Evolutionary conservation across 2,329 filamentous ascomycete genomes (phyloP), one percentile per base, ranked within the genome.

Genomic region (Ascochyta viciae-villosae): DNA sequence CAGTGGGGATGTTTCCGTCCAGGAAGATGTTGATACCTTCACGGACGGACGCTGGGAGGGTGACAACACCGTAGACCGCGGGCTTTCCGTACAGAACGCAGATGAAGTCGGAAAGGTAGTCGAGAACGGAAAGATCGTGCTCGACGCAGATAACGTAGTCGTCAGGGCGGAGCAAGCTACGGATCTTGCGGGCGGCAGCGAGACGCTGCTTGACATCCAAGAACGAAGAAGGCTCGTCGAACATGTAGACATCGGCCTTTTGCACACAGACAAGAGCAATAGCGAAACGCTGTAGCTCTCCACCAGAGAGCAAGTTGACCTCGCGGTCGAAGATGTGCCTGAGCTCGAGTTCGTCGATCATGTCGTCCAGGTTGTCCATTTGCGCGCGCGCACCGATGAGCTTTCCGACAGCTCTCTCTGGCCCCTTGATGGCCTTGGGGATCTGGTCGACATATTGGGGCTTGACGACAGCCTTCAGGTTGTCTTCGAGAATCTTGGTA

Each of bases 21-120:
- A 99, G 84, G 88, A 98, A 99, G 76, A 98, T 96, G 76, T 97
- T 98, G 87, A 98, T 97, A 78, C 93, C 95, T 86, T 99, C 95
- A 74, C 95, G 92, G 57, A 99, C 95, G 3, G 95, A 98, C 71
- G 95, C 86, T 46, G 95, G 95, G 22, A 98, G 86, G 24, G 95
- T 98, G 44, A 99, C 95, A 46, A 99, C 95, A 87, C 95, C 95
- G 70, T 99, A 99, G 41, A 97, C 88, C 42, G 95, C 95, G 34
- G 95, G 95, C 79, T 90, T 88, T 67, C 95, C 96, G 79, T 99
- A 99, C 10, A 99, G 88, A 58, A 97, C 92, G 75, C 95, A 99
- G 71, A 99, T 92, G 78, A 95, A 99, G 79, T 99, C 95, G 52
- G 95, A 99, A 53, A 99, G 91, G 74, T 99, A 99, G 78, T 99